Conservation (phyloP, 768 basidiomycete species). For the Cystobasidium onofrii region DNA sequence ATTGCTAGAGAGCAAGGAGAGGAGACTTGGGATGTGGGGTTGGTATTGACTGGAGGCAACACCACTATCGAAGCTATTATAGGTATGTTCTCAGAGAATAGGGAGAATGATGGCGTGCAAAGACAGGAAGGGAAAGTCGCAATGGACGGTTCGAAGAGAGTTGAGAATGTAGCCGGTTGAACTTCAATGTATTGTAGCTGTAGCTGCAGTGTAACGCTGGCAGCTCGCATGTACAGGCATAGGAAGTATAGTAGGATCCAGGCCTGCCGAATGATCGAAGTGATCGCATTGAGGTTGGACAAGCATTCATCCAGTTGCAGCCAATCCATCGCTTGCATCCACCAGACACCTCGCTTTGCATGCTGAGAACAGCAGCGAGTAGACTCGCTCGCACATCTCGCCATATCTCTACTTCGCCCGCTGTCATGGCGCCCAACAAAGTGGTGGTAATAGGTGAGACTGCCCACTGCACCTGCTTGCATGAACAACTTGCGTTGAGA, state of each 20-base stretch:
- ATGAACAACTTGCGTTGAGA: slow-evolving; percentile 1
- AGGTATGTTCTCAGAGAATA: slow-evolving; percentile 2
- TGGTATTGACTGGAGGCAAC: slow-evolving; percentile 21
- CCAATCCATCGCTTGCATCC: background rate
- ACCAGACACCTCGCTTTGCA: background rate
- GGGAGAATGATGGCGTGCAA: background rate
- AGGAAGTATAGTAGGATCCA: too few species aligned
- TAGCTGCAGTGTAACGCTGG: too few species aligned
- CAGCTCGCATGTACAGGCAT: too few species aligned
- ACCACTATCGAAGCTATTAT: slow-evolving; percentile 26
- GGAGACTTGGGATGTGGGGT: slow-evolving; percentile 16
- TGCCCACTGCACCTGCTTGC: background rate
- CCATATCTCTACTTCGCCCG: background rate
- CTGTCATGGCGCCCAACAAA: slow-evolving; percentile 3
- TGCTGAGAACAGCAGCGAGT: slow-evolving; percentile 8
- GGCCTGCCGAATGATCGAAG: background rate
- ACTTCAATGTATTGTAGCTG: background rate
- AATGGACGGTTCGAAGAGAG: background rate
- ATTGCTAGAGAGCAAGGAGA: slow-evolving; percentile 5
- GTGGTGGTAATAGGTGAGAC: background rate
- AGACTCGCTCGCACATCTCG: slow-evolving; percentile 15
- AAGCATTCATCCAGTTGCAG: too few species aligned
- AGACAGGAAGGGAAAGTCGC: slow-evolving; percentile 20
- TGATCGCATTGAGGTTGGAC: too few species aligned
- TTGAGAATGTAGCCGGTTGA: slow-evolving; percentile 27